phyloP scores from a whole-genome alignment of 2,329 filamentous ascomycete genomes.

The Aquanectria penicillioides region DNA sequence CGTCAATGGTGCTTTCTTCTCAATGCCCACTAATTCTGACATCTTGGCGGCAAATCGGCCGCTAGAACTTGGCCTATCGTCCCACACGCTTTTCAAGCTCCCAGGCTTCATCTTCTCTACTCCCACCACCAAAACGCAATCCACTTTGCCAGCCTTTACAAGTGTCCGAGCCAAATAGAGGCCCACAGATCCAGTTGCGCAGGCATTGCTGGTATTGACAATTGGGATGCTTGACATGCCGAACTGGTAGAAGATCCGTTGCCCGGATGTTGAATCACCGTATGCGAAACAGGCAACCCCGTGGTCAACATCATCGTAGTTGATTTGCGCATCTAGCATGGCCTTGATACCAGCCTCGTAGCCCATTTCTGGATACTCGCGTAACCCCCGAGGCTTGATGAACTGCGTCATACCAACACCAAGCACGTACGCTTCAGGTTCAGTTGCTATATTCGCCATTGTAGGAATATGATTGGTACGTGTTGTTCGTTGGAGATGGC shows the following conservation, averaged over 20 bases:
- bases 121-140: conserved; percentile 90
- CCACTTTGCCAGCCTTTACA: conserved; percentile 80
- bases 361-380: conserved; percentile 93
- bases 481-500: too few relatives aligned
- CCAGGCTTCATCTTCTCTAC: conserved; percentile 99
- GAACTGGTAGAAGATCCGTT: conserved; percentile 98
- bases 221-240: conserved; percentile 96
- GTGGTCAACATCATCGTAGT: conserved; percentile 95
- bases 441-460: not conserved
- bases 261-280: conserved; percentile 92
- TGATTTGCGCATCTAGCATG: conserved; percentile 88
- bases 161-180: conserved; percentile 84
- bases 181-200: conserved; percentile 90
- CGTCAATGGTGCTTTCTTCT: conserved; percentile 81
- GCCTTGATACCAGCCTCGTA: conserved; percentile 93
- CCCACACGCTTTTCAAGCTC: conserved; percentile 82
- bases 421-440: conserved; percentile 77
- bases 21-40: conserved; percentile 78
- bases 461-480: too few relatives aligned
- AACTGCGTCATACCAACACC: conserved; percentile 99
- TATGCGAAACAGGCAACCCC: conserved; percentile 97
- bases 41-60: conserved; percentile 80
- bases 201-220: conserved; percentile 99
- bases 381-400: conserved; percentile 93
- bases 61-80: conserved; percentile 84